Percentiles rank a stretch among this genome's conserved stretches.
These are phyloP conservation scores for Knoxdaviesia proteae DNA, from an alignment of 2,329 filamentous ascomycete species.

Conservation along the genomic window DNA sequence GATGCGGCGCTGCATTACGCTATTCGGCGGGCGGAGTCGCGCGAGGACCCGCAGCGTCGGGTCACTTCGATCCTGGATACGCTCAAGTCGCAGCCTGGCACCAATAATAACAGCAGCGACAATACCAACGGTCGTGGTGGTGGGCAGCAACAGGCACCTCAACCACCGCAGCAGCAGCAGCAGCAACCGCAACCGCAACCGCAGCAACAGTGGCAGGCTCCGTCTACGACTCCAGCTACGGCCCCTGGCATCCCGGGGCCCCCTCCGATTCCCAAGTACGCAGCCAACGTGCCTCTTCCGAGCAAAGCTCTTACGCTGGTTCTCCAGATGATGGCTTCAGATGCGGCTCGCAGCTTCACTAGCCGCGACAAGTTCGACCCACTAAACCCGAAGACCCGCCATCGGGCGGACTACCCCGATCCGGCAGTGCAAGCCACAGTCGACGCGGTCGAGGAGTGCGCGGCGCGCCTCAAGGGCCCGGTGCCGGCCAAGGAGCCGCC, in stretches of 20 bases:
- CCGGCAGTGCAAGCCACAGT: conserved; percentile 20
- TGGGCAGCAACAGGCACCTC: too few relatives aligned
- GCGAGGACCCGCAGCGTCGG: conserved; percentile 14
- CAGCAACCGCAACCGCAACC: too few relatives aligned
- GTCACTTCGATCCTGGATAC: conserved; percentile 18
- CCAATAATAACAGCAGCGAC: background rate
- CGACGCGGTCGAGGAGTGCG: conserved; percentile 20
- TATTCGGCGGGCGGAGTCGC: conserved; percentile 19
- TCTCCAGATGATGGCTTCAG: conserved; percentile 20
- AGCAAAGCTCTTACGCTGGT: conserved; percentile 1
- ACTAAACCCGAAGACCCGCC: conserved; percentile 7
- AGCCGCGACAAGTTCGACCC: conserved; percentile 14
- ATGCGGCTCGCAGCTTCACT: conserved; percentile 20
- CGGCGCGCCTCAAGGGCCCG: conserved; percentile 19
- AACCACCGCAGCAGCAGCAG: too few relatives aligned
- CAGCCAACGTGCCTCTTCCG: background rate
- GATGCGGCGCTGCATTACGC: conserved; percentile 21
- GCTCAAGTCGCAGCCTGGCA: background rate
- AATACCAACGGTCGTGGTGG: too few relatives aligned
- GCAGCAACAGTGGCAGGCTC: too few relatives aligned
- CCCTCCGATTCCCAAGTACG: conserved; percentile 4
- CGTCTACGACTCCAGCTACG: background rate
- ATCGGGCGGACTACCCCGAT: conserved; percentile 20
- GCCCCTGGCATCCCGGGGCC: background rate
- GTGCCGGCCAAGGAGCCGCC: conserved; percentile 30